phyloP scores from a whole-genome alignment of 805 yeast species.

The Yamadazyma takamatsuzukensis region DNA sequence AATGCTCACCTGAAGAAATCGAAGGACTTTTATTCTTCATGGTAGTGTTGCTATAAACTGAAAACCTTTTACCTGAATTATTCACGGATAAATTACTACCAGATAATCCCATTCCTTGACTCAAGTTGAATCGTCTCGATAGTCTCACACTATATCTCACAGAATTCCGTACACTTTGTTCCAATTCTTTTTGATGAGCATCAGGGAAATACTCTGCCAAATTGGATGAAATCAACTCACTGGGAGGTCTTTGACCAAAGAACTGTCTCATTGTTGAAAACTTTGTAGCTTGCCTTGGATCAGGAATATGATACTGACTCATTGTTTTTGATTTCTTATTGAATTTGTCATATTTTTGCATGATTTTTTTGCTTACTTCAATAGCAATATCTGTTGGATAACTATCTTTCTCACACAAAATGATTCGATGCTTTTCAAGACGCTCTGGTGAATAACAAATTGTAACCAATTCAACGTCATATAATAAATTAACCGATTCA shows the following conservation, averaged over 20 bases:
- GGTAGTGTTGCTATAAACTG: conserved; percentile 12
- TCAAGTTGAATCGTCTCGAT: conserved; percentile 35
- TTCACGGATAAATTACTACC: conserved; percentile 17
- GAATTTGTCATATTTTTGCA: conserved; percentile 25
- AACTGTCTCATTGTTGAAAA: conserved; percentile 40
- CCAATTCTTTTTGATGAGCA: conserved; percentile 65
- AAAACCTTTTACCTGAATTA: conserved; percentile 8
- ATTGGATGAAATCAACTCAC: conserved; percentile 85
- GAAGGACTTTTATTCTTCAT: conserved; percentile 15
- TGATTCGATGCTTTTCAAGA: conserved; percentile 63
- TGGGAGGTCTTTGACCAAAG: conserved; percentile 90
- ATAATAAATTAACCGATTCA: conserved; percentile 41
- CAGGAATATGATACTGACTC: conserved; percentile 22
- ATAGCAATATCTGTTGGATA: conserved; percentile 61
- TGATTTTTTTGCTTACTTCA: conserved; percentile 49
- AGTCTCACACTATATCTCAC: conserved; percentile 72
- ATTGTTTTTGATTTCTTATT: conserved; percentile 18
- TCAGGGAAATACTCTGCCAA: conserved; percentile 90
- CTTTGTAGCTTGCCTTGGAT: conserved; percentile 6
- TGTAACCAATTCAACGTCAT: conserved; percentile 77
- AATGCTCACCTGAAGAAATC: conserved; percentile 16
- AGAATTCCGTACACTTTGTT: conserved; percentile 79
- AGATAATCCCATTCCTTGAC: conserved; percentile 11
- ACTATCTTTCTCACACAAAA: conserved; percentile 62
- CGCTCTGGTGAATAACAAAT: conserved; percentile 75